Conservation (phyloP, 352 stramenopile genomes). For the Phytopythium ostracodes region DNA sequence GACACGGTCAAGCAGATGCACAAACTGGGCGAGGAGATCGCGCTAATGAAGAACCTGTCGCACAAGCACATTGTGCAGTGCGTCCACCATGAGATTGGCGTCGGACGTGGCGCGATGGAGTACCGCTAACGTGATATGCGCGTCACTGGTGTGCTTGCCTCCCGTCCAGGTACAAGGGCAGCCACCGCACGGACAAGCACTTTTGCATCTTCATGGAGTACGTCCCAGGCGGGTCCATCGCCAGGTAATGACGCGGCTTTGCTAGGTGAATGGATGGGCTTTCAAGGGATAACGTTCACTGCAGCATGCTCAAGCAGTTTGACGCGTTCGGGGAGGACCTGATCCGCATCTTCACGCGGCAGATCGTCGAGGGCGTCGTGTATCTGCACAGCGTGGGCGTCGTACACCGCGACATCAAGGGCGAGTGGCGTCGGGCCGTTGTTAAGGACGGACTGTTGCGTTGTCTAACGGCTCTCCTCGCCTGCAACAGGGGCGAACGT, state of each 20-base stretch:
- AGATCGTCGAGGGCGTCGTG: conserved; percentile 89
- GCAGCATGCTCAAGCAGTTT: conserved; percentile 90
- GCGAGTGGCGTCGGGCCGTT: conserved; percentile 9
- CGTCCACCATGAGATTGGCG: conserved; percentile 9
- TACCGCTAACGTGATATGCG: background rate
- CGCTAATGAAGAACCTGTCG: conserved; percentile 92
- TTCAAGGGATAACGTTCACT: background rate
- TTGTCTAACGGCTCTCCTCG: background rate
- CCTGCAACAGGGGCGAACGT: conserved; percentile 69
- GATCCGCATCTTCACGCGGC: conserved; percentile 87
- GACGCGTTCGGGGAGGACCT: conserved; percentile 90
- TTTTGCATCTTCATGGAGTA: conserved; percentile 98
- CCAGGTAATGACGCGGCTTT: conserved; percentile 27
- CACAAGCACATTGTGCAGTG: conserved; percentile 96
- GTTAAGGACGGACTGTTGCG: background rate
- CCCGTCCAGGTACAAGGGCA: conserved; percentile 67
- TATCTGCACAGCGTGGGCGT: conserved; percentile 92
- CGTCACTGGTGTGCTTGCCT: background rate
- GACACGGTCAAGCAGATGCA: conserved; percentile 66
- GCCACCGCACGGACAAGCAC: conserved; percentile 59
- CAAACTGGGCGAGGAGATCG: conserved; percentile 88
- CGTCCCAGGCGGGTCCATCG: conserved; percentile 90
- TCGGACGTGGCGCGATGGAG: background rate
- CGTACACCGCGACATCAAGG: conserved; percentile 94
- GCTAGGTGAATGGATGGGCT: too few species aligned